Conservation (phyloP, 1,284 basidiomycete species). For the Tranzscheliella williamsii region DNA sequence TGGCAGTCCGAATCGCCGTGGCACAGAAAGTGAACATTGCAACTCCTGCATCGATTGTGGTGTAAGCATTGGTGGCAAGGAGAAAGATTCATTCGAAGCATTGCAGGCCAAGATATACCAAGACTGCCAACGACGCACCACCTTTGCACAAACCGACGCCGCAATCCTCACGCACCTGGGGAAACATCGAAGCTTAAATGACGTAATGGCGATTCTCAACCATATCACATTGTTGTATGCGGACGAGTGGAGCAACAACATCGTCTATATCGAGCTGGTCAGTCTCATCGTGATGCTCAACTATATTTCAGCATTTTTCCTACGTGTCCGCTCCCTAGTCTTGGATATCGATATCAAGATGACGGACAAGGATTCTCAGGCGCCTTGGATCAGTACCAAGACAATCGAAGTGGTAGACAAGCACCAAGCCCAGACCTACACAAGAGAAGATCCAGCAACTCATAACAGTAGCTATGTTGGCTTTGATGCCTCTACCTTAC, state of each 20-base stretch:
- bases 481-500: neutral
- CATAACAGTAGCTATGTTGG: neutral
- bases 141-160: neutral
- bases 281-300: slow-evolving; percentile 18
- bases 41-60: too few species aligned
- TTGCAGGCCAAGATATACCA: neutral
- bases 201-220: slow-evolving; percentile 12
- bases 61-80: too few species aligned
- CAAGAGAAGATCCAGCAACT: neutral
- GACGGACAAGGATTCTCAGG: neutral
- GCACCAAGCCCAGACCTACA: too few species aligned
- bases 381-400: too few species aligned
- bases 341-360: neutral
- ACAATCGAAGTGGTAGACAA: too few species aligned
- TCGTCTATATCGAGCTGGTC: slow-evolving; percentile 7
- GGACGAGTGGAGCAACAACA: neutral
- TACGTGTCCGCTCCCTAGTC: neutral
- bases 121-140: neutral
- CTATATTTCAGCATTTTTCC: slow-evolving; percentile 12
- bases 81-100: neutral
- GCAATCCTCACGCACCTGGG: neutral
- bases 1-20: too few species aligned
- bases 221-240: slow-evolving; percentile 4
- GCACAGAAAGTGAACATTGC: too few species aligned
- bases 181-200: neutral